Conservation (phyloP, 179 eudicot species). For the Vitellaria paradoxa region DNA sequence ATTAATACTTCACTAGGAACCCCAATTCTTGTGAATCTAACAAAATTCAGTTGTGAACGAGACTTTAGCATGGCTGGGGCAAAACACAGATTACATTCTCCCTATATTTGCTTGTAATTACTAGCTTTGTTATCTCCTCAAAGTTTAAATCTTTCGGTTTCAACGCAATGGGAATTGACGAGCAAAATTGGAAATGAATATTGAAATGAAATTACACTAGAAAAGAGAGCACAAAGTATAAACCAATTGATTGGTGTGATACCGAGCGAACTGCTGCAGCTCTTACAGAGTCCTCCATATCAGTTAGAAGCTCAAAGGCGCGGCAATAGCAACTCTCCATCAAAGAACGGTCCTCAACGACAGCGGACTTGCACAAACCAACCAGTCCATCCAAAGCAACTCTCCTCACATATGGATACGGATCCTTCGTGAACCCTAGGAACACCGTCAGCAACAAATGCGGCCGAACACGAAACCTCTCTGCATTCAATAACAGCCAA, state of each 20-base stretch:
- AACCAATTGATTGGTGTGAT: slow-evolving; percentile 5
- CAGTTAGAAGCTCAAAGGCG: slow-evolving; percentile 54
- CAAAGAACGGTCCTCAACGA: slow-evolving; percentile 42
- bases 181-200: neutral
- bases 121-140: neutral
- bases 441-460: slow-evolving; percentile 54
- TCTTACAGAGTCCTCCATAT: slow-evolving; percentile 57
- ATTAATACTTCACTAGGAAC: neutral
- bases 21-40: neutral
- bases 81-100: neutral
- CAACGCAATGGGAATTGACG: neutral
- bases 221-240: neutral
- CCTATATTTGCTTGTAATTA: neutral
- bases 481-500: slow-evolving; percentile 43
- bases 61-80: neutral
- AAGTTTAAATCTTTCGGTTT: neutral
- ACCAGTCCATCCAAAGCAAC: slow-evolving; percentile 61
- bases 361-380: slow-evolving; percentile 28
- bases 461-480: slow-evolving; percentile 40
- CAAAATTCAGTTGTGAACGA: neutral
- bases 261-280: slow-evolving; percentile 66
- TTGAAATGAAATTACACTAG: neutral
- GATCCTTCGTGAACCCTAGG: slow-evolving; percentile 80
- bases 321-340: slow-evolving; percentile 60
- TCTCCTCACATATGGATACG: slow-evolving; percentile 59